A percentile compares a stretch with the other conserved stretches of the same genome.
phyloP scores from a whole-genome alignment of 768 basidiomycete genomes.

The Calvatia gigantea region DNA sequence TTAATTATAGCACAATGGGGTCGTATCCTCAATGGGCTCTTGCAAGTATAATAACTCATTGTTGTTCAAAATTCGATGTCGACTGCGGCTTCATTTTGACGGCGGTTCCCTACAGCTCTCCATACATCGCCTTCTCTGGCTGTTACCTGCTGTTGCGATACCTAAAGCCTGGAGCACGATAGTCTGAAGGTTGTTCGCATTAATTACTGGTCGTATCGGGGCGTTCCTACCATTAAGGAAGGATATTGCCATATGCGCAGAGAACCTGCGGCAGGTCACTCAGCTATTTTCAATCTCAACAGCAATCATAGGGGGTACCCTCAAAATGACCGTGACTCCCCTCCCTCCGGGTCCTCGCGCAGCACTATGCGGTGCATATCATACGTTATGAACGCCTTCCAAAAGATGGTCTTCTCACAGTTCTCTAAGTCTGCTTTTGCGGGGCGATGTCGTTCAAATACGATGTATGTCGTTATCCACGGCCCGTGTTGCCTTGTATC shows the following conservation, averaged over 20 bases:
- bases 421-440: background rate
- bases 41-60: too few relatives aligned
- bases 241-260: background rate
- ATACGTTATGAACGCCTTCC: background rate
- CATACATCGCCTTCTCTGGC: background rate
- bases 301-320: background rate
- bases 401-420: background rate
- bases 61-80: background rate
- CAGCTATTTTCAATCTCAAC: background rate
- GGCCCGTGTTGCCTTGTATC: background rate
- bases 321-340: background rate
- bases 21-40: background rate
- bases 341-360: too few relatives aligned
- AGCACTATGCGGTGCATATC: background rate
- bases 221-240: background rate
- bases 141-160: background rate
- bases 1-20: constrained; percentile 7
- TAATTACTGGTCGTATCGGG: background rate
- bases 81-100: background rate
- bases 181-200: background rate
- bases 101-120: background rate
- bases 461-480: background rate
- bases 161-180: too few relatives aligned
- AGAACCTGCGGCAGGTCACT: background rate
- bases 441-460: background rate